A percentile compares a stretch with the other conserved stretches of the same genome.
Evolutionary conservation across 176 grass and related monocot species (phyloP).

Genomic region (Zoysia pacifica): DNA sequence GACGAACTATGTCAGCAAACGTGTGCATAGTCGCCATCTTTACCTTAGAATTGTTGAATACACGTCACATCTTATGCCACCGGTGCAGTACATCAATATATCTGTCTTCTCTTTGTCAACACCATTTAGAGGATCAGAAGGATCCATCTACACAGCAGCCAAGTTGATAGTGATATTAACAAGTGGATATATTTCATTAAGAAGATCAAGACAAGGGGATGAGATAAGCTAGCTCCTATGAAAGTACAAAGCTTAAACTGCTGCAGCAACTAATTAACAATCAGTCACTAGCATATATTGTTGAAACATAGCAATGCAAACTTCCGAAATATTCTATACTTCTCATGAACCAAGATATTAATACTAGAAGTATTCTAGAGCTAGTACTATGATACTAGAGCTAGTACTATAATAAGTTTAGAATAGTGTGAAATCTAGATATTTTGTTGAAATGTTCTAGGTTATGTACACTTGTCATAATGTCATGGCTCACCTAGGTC

Average conservation of each 20-base stretch:
- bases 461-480: no score
- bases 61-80: slow-evolving; percentile 87
- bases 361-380: no score
- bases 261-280: background rate
- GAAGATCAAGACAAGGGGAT: background rate
- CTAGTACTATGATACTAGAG: no score
- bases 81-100: slow-evolving; percentile 96
- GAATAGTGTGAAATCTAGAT: no score
- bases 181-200: background rate
- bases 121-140: slow-evolving; percentile 64
- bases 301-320: no score
- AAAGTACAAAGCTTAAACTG: background rate
- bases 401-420: no score
- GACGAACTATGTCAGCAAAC: background rate
- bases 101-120: slow-evolving; percentile 76
- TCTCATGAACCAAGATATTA: no score
- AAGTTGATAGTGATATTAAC: background rate
- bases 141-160: slow-evolving; percentile 44
- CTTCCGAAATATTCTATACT: no score
- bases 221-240: background rate
- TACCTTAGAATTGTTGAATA: slow-evolving; percentile 96
- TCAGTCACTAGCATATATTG: background rate
- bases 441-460: no score
- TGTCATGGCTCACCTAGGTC: no score
- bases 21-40: background rate